phyloP scores from a whole-genome alignment of 306 rosid genomes.

The Pterocarpus santalinus region DNA sequence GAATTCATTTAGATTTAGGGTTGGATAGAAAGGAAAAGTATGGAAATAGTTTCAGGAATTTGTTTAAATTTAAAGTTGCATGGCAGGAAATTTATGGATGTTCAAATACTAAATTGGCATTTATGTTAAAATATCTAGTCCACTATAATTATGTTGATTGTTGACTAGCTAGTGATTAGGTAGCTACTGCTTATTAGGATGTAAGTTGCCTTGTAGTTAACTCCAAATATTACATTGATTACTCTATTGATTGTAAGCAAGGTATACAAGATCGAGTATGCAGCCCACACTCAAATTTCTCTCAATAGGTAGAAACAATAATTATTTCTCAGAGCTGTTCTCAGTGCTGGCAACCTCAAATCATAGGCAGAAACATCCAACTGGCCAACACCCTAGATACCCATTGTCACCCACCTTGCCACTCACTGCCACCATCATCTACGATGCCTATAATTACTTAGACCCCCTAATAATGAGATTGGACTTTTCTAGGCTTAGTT shows the following conservation, averaged over 20 bases:
- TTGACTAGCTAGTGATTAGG: not conserved
- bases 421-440: too few relatives aligned
- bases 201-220: not conserved
- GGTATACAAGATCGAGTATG: not conserved
- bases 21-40: constrained; percentile 7
- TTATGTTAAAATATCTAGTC: too few relatives aligned
- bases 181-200: not conserved
- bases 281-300: not conserved
- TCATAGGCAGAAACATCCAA: too few relatives aligned
- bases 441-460: not conserved
- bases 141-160: not conserved
- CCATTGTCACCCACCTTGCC: too few relatives aligned
- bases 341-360: too few relatives aligned
- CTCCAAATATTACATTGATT: not conserved
- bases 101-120: not conserved
- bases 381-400: too few relatives aligned
- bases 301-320: too few relatives aligned
- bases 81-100: not conserved
- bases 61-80: not conserved
- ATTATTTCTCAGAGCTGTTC: too few relatives aligned
- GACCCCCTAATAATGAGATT: not conserved
- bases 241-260: too few relatives aligned
- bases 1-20: not conserved
- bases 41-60: constrained; percentile 4
- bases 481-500: not conserved